A percentile compares a stretch with the other conserved stretches of the same genome.
Conservation (phyloP, 208 protist genomes). For the Entamoeba dispar region DNA sequence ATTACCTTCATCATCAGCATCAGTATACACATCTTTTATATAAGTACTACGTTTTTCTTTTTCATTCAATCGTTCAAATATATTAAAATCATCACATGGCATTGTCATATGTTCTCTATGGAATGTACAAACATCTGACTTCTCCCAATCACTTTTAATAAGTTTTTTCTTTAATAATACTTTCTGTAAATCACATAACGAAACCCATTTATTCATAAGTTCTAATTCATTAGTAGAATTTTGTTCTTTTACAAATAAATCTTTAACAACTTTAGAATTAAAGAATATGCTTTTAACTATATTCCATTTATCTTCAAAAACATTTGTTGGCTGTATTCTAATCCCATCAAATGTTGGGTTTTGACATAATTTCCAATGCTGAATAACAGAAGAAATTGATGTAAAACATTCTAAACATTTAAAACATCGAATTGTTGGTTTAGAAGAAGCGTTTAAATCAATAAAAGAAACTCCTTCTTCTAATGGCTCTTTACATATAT, state of each 20-base stretch:
- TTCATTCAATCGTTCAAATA: not conserved
- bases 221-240: not conserved
- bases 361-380: not conserved
- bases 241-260: not conserved
- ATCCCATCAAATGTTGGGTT: not conserved
- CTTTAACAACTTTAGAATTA: not conserved
- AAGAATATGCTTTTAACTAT: not conserved
- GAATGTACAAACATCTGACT: not conserved
- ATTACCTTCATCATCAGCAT: not conserved
- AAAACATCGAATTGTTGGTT: not conserved
- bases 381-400: not conserved
- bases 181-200: not conserved
- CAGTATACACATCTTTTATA: not conserved
- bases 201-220: not conserved
- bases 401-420: not conserved
- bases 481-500: not conserved
- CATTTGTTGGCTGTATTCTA: not conserved
- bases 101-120: not conserved
- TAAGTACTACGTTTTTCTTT: not conserved
- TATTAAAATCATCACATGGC: not conserved
- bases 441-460: not conserved
- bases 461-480: too few relatives aligned
- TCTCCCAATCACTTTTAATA: not conserved
- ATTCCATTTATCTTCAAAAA: not conserved
- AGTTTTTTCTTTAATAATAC: not conserved